A percentile compares a stretch with the other conserved stretches of the same genome.
phyloP scores from a whole-genome alignment of 106 monocot genomes.

The Ottelia alismoides region DNA sequence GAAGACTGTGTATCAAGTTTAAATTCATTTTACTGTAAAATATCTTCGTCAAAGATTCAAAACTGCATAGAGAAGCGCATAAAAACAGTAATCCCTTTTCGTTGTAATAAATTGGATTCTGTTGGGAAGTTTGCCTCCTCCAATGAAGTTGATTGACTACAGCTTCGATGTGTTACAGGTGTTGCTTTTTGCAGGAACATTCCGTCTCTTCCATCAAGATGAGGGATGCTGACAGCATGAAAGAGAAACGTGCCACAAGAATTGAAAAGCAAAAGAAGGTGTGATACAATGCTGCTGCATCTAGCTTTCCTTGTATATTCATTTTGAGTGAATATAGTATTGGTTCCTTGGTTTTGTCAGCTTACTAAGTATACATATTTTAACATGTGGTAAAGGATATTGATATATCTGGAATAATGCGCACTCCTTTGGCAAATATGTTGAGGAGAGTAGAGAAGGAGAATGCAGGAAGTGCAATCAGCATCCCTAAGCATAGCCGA shows the following conservation, averaged over 20 bases:
- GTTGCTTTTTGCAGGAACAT: conserved; percentile 80
- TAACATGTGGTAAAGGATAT: conserved; percentile 41
- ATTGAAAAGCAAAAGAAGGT: conserved; percentile 63
- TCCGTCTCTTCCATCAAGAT: conserved; percentile 79
- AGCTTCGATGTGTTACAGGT: too few species aligned
- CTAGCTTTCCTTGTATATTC: too few species aligned
- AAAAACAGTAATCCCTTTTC: too few species aligned
- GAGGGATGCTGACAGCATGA: conserved; percentile 42
- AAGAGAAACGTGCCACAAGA: conserved; percentile 33
- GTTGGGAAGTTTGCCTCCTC: too few species aligned
- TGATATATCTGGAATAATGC: conserved; percentile 42
- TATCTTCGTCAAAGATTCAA: too few species aligned
- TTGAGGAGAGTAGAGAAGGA: conserved; percentile 55
- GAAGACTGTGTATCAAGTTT: too few species aligned
- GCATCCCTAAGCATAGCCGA: conserved; percentile 75
- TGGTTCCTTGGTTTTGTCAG: too few species aligned
- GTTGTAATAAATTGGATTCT: too few species aligned
- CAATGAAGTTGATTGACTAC: too few species aligned
- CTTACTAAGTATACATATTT: not conserved
- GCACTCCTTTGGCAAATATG: conserved; percentile 71
- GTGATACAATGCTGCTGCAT: not conserved
- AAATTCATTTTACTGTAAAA: too few species aligned
- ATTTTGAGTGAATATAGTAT: too few species aligned
- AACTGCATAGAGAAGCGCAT: too few species aligned
- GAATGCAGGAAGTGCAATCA: conserved; percentile 20